Evolutionary conservation across 2,329 filamentous ascomycete genomes (phyloP).

Genomic region (Arachnomyces sp.): DNA sequence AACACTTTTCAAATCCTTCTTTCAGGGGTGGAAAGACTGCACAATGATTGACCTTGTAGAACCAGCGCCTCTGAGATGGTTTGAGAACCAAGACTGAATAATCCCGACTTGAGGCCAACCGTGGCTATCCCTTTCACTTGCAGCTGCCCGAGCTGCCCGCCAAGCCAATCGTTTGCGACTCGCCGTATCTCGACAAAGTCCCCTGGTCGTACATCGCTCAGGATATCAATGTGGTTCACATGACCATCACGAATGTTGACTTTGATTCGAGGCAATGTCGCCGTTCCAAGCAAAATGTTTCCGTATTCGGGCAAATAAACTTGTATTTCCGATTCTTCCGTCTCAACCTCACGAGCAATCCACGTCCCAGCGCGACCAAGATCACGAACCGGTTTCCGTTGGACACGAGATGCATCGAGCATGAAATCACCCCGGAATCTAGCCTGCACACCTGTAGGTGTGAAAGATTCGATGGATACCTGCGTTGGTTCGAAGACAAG

Average conservation of each 20-base stretch:
- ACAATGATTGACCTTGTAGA: slow-evolving; percentile 72
- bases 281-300: slow-evolving; percentile 67
- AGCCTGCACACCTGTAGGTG: slow-evolving; percentile 64
- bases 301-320: slow-evolving; percentile 79
- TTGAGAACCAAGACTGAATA: slow-evolving; percentile 72
- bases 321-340: slow-evolving; percentile 59
- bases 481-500: slow-evolving; percentile 73
- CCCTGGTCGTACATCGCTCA: slow-evolving; percentile 67
- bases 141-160: slow-evolving; percentile 64
- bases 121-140: slow-evolving; percentile 65
- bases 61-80: slow-evolving; percentile 63
- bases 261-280: slow-evolving; percentile 63
- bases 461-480: slow-evolving; percentile 79
- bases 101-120: slow-evolving; percentile 66
- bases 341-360: slow-evolving; percentile 69
- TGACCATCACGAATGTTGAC: slow-evolving; percentile 71
- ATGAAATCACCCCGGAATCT: slow-evolving; percentile 74
- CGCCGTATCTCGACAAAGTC: slow-evolving; percentile 66
- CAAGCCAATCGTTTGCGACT: slow-evolving; percentile 81
- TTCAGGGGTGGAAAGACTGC: slow-evolving; percentile 35
- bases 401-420: slow-evolving; percentile 69
- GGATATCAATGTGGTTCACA: slow-evolving; percentile 67
- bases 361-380: slow-evolving; percentile 72
- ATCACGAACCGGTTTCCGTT: slow-evolving; percentile 60
- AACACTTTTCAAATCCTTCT: slow-evolving; percentile 17